These are phyloP conservation scores for Sabuloglossum arenarium DNA, from an alignment of 495 filamentous ascomycete species.

Conservation along the genomic window DNA sequence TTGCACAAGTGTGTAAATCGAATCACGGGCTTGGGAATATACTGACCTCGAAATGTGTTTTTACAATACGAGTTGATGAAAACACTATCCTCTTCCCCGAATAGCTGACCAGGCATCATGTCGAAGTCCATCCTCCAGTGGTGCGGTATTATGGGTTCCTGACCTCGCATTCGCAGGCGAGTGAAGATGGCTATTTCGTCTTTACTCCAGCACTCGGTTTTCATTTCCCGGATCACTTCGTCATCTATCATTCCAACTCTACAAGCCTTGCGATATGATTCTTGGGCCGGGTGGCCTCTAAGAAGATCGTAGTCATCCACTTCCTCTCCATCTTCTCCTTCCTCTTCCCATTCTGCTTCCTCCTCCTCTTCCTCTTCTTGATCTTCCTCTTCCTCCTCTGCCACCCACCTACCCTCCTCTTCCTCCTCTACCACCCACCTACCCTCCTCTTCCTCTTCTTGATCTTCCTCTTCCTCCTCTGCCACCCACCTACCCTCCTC, in stretches of 20 bases:
- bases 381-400: too few species aligned
- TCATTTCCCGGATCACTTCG: not conserved
- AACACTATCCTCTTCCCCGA: slow-evolving; percentile 21
- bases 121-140: slow-evolving; percentile 39
- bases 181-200: slow-evolving; percentile 34
- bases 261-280: not conserved
- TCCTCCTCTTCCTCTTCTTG: not conserved
- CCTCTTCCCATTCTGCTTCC: not conserved
- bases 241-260: not conserved
- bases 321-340: too few species aligned
- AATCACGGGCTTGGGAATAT: not conserved
- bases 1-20: not conserved
- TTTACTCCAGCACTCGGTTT: slow-evolving; percentile 21
- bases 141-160: slow-evolving; percentile 32
- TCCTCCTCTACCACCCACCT: too few species aligned
- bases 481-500: too few species aligned
- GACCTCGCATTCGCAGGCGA: slow-evolving; percentile 34
- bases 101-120: slow-evolving; percentile 36
- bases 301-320: too few species aligned
- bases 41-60: slow-evolving; percentile 2
- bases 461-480: too few species aligned
- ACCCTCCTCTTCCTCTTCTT: too few species aligned
- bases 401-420: too few species aligned
- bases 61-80: slow-evolving; percentile 22
- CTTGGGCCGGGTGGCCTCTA: too few species aligned